Conservation (phyloP, 805 yeast genomes). For the Yarrowia sp. region DNA sequence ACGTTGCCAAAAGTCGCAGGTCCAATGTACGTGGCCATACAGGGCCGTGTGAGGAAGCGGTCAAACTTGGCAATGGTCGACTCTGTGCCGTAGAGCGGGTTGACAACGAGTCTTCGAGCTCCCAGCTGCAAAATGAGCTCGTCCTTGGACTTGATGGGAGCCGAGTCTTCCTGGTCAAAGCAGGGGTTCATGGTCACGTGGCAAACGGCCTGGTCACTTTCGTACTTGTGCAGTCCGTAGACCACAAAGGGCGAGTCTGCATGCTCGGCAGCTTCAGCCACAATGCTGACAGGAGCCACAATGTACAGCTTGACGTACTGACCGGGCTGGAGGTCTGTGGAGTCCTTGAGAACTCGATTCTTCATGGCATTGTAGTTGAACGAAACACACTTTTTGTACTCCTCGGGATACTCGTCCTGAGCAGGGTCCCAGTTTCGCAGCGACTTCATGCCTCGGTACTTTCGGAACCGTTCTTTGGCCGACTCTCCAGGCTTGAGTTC, state of each 20-base stretch:
- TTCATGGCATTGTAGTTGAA: conserved; percentile 75
- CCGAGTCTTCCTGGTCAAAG: conserved; percentile 47
- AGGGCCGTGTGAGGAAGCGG: conserved; percentile 68
- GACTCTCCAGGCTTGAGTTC: conserved; percentile 74
- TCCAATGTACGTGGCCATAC: conserved; percentile 81
- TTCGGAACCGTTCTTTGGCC: conserved; percentile 67
- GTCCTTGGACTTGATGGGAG: conserved; percentile 82
- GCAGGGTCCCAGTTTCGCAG: conserved; percentile 85
- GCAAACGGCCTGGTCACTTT: conserved; percentile 78
- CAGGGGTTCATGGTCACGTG: conserved; percentile 89
- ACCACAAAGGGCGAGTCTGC: conserved; percentile 54
- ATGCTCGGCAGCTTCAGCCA: conserved; percentile 55
- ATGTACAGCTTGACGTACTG: conserved; percentile 57
- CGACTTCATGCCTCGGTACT: conserved; percentile 85
- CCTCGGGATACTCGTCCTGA: conserved; percentile 76
- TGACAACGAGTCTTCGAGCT: conserved; percentile 76
- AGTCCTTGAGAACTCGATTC: conserved; percentile 62
- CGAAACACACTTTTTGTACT: conserved; percentile 72
- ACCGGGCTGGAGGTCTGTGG: conserved; percentile 59
- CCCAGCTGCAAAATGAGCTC: conserved; percentile 86
- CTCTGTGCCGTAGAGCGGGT: conserved; percentile 74
- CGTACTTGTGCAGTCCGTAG: conserved; percentile 77
- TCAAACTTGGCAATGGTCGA: conserved; percentile 87
- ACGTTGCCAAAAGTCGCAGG: conserved; percentile 77
- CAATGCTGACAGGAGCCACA: conserved; percentile 39